Evolutionary conservation across 176 grass and related monocot genomes (phyloP).

Genomic region (Oryza glumipatula): DNA sequence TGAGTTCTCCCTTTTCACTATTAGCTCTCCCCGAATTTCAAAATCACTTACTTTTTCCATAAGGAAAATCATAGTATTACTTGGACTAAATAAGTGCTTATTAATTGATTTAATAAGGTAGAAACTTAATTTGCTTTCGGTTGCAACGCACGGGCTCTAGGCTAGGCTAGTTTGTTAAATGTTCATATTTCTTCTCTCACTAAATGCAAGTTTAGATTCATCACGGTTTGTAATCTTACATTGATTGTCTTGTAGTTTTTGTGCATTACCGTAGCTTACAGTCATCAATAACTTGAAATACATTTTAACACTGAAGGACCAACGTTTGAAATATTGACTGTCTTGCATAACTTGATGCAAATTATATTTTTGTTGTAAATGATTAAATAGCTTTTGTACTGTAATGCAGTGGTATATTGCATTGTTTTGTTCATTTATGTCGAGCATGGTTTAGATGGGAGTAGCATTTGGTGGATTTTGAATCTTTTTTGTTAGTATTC

Average conservation of each 20-base stretch:
- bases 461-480: neutral
- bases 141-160: too few relatives aligned
- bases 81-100: too few relatives aligned
- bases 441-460: conserved; percentile 3
- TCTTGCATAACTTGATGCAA: neutral
- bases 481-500: conserved; percentile 23
- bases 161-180: neutral
- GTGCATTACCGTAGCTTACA: neutral
- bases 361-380: conserved; percentile 4
- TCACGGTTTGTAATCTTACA: conserved; percentile 17
- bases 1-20: too few relatives aligned
- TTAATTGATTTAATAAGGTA: too few relatives aligned
- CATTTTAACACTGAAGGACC: neutral
- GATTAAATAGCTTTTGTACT: neutral
- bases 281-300: conserved; percentile 15
- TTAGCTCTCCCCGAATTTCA: too few relatives aligned
- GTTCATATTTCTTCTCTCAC: conserved; percentile 19
- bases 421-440: neutral
- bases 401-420: neutral
- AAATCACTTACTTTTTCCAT: too few relatives aligned
- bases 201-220: conserved; percentile 4
- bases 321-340: neutral
- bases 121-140: too few relatives aligned
- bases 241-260: conserved; percentile 1
- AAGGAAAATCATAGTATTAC: too few relatives aligned